These are phyloP conservation scores for Debaryomyces fabryi DNA, from an alignment of 1,139 yeast genomes.

Conservation along the genomic window DNA sequence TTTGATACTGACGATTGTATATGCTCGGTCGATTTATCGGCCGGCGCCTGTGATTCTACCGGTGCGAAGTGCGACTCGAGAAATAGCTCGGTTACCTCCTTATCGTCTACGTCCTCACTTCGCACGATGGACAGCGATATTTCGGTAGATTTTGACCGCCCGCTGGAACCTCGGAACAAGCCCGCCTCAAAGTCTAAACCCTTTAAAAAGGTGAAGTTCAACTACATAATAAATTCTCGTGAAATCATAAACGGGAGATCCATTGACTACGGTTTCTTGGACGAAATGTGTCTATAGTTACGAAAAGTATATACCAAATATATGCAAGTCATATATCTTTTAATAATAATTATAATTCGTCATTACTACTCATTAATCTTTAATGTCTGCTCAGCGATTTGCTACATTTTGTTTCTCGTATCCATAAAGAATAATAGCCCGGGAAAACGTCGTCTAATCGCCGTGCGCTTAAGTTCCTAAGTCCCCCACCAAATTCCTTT, in stretches of 20 bases:
- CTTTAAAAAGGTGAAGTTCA: constrained; percentile 39
- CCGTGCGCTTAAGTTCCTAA: neutral
- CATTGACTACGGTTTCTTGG: constrained; percentile 48
- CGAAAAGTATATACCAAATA: neutral
- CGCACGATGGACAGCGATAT: constrained; percentile 2
- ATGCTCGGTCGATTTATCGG: neutral
- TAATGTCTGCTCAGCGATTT: neutral
- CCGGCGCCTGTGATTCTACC: neutral
- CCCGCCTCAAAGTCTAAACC: constrained; percentile 9
- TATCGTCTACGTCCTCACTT: constrained; percentile 4
- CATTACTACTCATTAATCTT: neutral
- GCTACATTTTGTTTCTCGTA: neutral
- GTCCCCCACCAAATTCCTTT: neutral
- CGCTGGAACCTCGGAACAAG: neutral
- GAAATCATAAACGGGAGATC: constrained; percentile 47
- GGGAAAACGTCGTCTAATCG: neutral
- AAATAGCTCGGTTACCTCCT: constrained; percentile 4
- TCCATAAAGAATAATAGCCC: neutral
- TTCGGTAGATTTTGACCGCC: neutral
- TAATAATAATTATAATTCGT: neutral
- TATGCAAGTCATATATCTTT: neutral
- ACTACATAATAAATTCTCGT: constrained; percentile 44
- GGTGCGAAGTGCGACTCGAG: constrained; percentile 2
- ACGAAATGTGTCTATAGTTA: constrained; percentile 29
- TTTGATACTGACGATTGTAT: constrained; percentile 16